phyloP scores from a whole-genome alignment of 1,139 yeast species.

The Diutina catenulata region DNA sequence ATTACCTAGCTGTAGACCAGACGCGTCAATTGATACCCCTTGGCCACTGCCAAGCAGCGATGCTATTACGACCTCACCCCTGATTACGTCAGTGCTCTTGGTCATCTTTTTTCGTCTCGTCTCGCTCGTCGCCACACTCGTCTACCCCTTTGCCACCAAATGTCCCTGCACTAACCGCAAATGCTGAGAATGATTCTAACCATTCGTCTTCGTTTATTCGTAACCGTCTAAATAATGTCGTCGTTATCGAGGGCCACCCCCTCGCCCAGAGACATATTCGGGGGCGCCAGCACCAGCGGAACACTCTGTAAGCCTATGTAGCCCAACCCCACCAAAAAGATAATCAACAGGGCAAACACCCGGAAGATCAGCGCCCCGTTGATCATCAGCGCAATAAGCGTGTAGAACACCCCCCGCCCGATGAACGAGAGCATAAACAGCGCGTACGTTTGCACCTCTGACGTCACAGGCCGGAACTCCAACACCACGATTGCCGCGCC shows the following conservation, averaged over 20 bases:
- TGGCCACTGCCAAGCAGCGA: too few species aligned
- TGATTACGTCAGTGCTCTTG: too few species aligned
- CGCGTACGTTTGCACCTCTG: conserved; percentile 58
- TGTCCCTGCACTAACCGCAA: too few species aligned
- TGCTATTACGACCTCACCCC: too few species aligned
- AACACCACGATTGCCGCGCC: conserved; percentile 45
- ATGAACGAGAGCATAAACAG: conserved; percentile 75
- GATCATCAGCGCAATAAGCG: conserved; percentile 53
- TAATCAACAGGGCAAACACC: conserved; percentile 40
- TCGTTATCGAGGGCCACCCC: conserved; percentile 38
- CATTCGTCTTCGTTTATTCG: too few species aligned
- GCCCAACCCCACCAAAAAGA: conserved; percentile 46
- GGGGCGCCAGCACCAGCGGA: conserved; percentile 62
- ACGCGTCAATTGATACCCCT: too few species aligned
- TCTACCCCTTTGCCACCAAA: too few species aligned
- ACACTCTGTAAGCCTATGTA: conserved; percentile 55
- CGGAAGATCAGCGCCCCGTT: conserved; percentile 48
- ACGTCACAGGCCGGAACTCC: conserved; percentile 58
- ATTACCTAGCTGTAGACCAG: too few species aligned
- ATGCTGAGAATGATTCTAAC: too few species aligned
- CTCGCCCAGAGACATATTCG: conserved; percentile 55
- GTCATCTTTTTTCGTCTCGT: too few species aligned
- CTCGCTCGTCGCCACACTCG: too few species aligned
- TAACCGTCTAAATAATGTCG: conserved; percentile 27
- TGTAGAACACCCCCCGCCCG: conserved; percentile 72